Percentiles rank a stretch among this genome's conserved stretches.
phyloP scores from a whole-genome alignment of 352 stramenopile genomes.

The Phytophthora uliginosa region DNA sequence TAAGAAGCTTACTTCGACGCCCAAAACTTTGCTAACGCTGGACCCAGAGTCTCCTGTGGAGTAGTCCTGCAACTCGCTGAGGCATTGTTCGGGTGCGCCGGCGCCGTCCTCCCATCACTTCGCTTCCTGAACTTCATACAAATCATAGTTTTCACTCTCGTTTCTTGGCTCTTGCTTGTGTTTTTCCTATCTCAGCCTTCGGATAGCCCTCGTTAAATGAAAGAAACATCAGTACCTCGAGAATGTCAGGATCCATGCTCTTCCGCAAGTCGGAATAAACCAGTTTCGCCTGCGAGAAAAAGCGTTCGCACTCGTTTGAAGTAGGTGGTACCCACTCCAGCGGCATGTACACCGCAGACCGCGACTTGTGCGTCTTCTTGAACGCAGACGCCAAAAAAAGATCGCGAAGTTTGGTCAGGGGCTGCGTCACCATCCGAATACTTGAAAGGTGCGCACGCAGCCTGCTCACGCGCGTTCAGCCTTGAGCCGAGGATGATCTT shows the following conservation, averaged over 20 bases:
- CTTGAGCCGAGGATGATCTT: neutral
- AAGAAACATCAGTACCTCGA: constrained; percentile 1
- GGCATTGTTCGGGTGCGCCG: too few species aligned
- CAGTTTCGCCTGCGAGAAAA: neutral
- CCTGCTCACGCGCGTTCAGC: neutral
- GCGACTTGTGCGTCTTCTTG: neutral
- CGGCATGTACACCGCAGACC: neutral
- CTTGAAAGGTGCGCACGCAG: neutral
- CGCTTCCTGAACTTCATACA: too few species aligned
- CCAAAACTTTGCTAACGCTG: too few species aligned
- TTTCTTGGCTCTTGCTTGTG: too few species aligned
- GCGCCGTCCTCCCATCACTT: too few species aligned
- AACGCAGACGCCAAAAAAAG: neutral
- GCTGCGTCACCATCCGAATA: neutral
- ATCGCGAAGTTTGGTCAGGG: neutral
- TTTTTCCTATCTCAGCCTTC: too few species aligned
- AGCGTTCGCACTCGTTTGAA: neutral
- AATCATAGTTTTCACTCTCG: too few species aligned
- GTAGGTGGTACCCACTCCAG: neutral
- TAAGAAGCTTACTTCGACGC: too few species aligned
- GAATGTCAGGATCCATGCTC: neutral
- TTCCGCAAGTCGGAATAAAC: neutral
- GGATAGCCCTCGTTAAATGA: too few species aligned
- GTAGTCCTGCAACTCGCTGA: too few species aligned
- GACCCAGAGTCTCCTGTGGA: too few species aligned